Evolutionary conservation across 257 asterid species (phyloP).

Genomic region (Prunella vulgaris): DNA sequence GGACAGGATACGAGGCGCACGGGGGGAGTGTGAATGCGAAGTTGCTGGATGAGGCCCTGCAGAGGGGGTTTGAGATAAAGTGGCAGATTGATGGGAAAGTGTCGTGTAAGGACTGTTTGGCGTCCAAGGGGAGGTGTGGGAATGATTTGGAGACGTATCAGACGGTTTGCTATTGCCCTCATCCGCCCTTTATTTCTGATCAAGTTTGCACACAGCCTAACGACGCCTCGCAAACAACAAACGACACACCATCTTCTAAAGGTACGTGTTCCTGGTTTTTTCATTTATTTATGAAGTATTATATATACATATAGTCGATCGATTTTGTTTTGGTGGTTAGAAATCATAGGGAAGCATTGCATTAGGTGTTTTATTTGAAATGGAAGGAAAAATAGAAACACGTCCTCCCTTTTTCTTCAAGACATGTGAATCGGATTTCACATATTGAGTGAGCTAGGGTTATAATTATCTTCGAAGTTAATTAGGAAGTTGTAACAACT

Average conservation of each 20-base stretch:
- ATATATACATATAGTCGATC: too few species aligned
- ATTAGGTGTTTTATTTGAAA: too few species aligned
- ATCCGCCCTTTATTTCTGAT: constrained; percentile 27
- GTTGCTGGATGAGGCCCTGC: constrained; percentile 26
- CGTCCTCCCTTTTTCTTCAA: too few species aligned
- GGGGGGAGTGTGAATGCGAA: constrained; percentile 19
- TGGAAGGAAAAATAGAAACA: too few species aligned
- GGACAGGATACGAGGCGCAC: neutral
- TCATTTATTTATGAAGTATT: neutral
- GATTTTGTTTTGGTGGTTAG: too few species aligned
- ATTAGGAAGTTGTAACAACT: neutral
- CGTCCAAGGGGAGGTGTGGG: constrained; percentile 56
- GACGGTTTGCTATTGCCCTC: constrained; percentile 51
- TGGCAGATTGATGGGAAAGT: constrained; percentile 40
- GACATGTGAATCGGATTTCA: too few species aligned
- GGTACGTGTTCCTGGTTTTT: constrained; percentile 4
- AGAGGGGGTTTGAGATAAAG: constrained; percentile 43
- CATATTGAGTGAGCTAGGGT: too few species aligned
- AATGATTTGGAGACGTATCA: constrained; percentile 20
- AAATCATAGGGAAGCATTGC: too few species aligned
- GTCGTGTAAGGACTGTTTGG: constrained; percentile 43
- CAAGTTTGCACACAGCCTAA: constrained; percentile 33
- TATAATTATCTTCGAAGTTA: too few species aligned
- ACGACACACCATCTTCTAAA: neutral
- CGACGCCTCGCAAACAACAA: neutral